These are phyloP conservation scores for Phymatotrichopsis omnivora DNA, from an alignment of 2,329 filamentous ascomycete genomes.

Conservation along the genomic window DNA sequence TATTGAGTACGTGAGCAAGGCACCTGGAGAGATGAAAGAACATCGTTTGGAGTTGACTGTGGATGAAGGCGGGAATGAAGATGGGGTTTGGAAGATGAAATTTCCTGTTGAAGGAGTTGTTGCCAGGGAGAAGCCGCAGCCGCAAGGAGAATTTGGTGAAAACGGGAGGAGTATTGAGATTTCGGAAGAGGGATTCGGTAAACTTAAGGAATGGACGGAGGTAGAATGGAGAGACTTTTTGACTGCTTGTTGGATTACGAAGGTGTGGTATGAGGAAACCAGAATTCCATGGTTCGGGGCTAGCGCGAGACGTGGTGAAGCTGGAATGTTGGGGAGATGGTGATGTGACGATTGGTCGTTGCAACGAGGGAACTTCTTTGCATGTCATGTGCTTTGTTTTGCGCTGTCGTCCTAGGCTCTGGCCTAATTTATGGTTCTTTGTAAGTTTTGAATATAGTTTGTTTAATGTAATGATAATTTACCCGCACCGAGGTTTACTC, in stretches of 20 bases:
- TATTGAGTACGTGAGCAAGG: conserved; percentile 18
- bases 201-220: conserved; percentile 19
- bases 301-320: conserved; percentile 6
- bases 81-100: conserved; percentile 24
- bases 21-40: conserved; percentile 17
- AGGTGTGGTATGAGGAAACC: conserved; percentile 25
- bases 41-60: conserved; percentile 15
- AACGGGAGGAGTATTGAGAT: conserved; percentile 25
- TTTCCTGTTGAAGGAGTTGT: conserved; percentile 21
- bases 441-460: no score
- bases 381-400: no score
- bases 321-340: conserved; percentile 4
- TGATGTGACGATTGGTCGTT: no score
- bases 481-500: no score
- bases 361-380: no score
- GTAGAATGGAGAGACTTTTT: conserved; percentile 27
- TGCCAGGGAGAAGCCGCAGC: conserved; percentile 19
- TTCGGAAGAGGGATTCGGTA: conserved; percentile 18
- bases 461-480: no score
- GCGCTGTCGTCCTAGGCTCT: no score
- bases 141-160: conserved; percentile 10
- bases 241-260: conserved; percentile 25
- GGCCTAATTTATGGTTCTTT: no score
- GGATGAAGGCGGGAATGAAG: conserved; percentile 22
- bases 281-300: conserved; percentile 15